Base-by-base conservation (phyloP, 148 eudicot species). In the Suaeda aralocaspica region DNA sequence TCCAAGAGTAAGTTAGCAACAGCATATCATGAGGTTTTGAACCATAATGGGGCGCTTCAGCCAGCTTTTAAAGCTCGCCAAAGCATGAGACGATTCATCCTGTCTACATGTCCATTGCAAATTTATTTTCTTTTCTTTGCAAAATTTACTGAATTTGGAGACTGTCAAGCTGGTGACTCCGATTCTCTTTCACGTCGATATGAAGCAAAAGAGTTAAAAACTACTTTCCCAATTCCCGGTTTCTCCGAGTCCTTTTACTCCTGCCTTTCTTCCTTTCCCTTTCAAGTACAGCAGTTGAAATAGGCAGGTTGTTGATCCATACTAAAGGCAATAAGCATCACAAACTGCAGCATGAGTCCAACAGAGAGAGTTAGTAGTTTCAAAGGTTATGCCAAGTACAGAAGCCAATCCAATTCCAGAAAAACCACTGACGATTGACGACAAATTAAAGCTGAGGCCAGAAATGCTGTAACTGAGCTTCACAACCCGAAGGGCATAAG, bases 401-500 rank as follows among this genome's bases (percentile, higher is more conserved):
- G 84, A 84, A 68, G 98, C 86, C 78, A 93, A 70, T 28, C 92
- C 92, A 41, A 93, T 78, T 2, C 98, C 98, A 13, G 91, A 73
- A 57, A 93, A 84, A 59, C 91, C 91, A 62, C 98, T 83, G 34
- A 82, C 46, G 49, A 93, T 87, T 9, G 96, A 85, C 21, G 98
- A 85, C 28, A 93, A 71, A 92, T 88, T 80, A 91, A 68, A 0
- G 91, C 85, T 4, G 97, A 93, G 18, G 97, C 92, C 68, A 91
- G 59, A 70, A 93, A 93, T 5, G 98, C 85, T 69, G 86, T 87
- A 22, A 93, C 85, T 11, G 98, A 18, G 96, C 98, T 80, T 93
- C 98, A 69, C 91, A 87, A 7, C 98, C 98, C 1, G 77, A 68
- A 25, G 97, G 97, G 66, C 97, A 95, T 78, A 93, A 78, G 72